phyloP scores from a whole-genome alignment of 2,329 filamentous ascomycete genomes.

The Penicillium sp. region DNA sequence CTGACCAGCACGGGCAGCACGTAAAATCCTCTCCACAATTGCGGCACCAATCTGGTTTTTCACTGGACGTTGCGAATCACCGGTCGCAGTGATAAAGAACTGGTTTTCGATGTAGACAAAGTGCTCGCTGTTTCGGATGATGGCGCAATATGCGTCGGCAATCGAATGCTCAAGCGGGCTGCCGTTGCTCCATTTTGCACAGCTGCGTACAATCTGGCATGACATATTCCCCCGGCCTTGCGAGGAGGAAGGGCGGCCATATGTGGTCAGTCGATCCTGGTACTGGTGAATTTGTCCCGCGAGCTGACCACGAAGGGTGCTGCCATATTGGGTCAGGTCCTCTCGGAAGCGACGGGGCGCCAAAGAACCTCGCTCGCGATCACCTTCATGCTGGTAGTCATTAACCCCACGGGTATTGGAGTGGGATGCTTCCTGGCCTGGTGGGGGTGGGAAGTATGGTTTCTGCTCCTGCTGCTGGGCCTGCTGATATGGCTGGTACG shows the following conservation, averaged over 20 bases:
- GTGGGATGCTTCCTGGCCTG: constrained; percentile 32
- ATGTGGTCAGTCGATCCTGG: constrained; percentile 38
- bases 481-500: constrained; percentile 7
- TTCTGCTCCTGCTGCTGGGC: constrained; percentile 24
- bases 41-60: constrained; percentile 87
- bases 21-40: constrained; percentile 86
- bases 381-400: constrained; percentile 40
- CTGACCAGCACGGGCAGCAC: constrained; percentile 74
- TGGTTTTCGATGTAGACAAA: constrained; percentile 98
- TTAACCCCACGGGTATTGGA: constrained; percentile 35
- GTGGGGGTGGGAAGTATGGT: constrained; percentile 47
- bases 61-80: constrained; percentile 78
- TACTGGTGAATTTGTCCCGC: constrained; percentile 48
- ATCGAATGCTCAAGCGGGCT: constrained; percentile 82
- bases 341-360: constrained; percentile 38
- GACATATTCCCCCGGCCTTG: constrained; percentile 36
- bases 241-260: constrained; percentile 22
- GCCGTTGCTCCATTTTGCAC: constrained; percentile 94
- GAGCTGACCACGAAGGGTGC: constrained; percentile 41
- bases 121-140: constrained; percentile 85
- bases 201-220: constrained; percentile 67
- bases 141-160: constrained; percentile 76
- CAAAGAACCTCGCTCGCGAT: constrained; percentile 35
- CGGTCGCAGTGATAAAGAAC: constrained; percentile 95
- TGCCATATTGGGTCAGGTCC: constrained; percentile 41